Evolutionary conservation across 208 protist species (phyloP), one percentile per base, ranked within the genome.

Genomic region (Novymonas esmeraldas): DNA sequence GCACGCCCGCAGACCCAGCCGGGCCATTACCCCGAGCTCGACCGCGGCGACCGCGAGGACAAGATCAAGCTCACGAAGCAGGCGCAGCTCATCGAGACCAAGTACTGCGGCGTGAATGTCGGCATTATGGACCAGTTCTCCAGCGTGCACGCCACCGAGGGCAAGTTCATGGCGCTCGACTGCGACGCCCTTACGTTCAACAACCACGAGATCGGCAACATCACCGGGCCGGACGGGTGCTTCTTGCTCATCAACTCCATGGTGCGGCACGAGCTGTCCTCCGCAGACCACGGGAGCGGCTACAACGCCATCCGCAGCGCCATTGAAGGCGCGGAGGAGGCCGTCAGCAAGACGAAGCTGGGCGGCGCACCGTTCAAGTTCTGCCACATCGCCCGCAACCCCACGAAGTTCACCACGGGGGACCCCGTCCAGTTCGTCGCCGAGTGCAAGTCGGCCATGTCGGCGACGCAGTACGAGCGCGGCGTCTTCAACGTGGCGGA

Each of bases 61-160:
- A 68, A 70, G 49, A 81, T 85, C 51, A 63, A 20, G 52, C 44
- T 82, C 33, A 73, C 81, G 38, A 85, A 87, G 66, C 73, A 82
- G 62, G 86, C 80, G n/a, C 87, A 87, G 36, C 58, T 72, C 18
- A 85, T 85, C 48, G 89, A 95, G 68, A 82, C 82, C 57, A 76
- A 83, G 61, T 94, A 81, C 69, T 84, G 80, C 64, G 74, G 81
- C 26, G 79, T 95, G 34, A 92, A 92, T 13, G 90, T 92, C 52
- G 90, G 87, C 57, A 95, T 95, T 77, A 94, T 95, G 88, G 90
- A 95, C 66, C 90, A 97, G 78, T 87, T 92, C 64, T 78, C 85
- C 48, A 82, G 81, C 11, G 84, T 84, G 49, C 84, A 95, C 56
- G 79, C 90, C 39, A 82, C 85, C n/a, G 65, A 60, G 33, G 77